Percentiles rank a stretch among this genome's conserved stretches.
Conservation (phyloP, 495 filamentous ascomycete species). For the Penicillium diatomitis region DNA sequence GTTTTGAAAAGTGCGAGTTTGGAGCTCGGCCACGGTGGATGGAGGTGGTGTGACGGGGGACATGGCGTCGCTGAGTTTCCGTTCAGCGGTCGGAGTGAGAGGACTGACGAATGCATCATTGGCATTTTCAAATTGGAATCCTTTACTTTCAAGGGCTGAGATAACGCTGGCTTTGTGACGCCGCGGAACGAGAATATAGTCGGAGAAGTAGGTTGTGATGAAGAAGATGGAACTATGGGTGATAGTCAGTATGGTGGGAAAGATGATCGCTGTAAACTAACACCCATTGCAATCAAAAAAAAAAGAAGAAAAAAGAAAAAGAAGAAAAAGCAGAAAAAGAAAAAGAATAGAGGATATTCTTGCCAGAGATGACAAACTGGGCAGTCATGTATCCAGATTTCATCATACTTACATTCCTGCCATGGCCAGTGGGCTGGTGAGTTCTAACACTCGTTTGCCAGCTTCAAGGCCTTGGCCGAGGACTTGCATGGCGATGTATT, state of each 20-base stretch:
- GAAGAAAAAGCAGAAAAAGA: too few species aligned
- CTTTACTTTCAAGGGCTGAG: constrained; percentile 63
- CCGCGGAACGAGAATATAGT: constrained; percentile 87
- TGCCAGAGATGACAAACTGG: too few species aligned
- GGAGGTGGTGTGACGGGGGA: constrained; percentile 35
- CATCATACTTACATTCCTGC: constrained; percentile 64
- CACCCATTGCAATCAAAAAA: too few species aligned
- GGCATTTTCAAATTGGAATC: constrained; percentile 75
- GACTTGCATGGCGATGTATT: constrained; percentile 82
- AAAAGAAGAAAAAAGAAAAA: too few species aligned
- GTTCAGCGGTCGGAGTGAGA: constrained; percentile 20
- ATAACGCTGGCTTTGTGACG: constrained; percentile 65
- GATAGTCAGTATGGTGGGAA: too few species aligned
- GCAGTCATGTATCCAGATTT: neutral
- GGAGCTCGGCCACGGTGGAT: constrained; percentile 65
- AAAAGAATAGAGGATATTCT: too few species aligned
- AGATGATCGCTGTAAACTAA: too few species aligned
- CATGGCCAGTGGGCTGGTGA: constrained; percentile 84
- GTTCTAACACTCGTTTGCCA: constrained; percentile 83
- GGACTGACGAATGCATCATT: constrained; percentile 54
- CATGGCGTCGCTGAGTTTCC: constrained; percentile 16
- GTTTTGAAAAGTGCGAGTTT: constrained; percentile 69
- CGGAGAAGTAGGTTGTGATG: constrained; percentile 95
- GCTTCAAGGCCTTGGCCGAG: constrained; percentile 83
- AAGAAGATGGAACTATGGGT: constrained; percentile 76